A percentile compares a stretch with the other conserved stretches of the same genome.
Conservation (phyloP, 129 eudicot species). For the carrot (Daucus carota) region DNA sequence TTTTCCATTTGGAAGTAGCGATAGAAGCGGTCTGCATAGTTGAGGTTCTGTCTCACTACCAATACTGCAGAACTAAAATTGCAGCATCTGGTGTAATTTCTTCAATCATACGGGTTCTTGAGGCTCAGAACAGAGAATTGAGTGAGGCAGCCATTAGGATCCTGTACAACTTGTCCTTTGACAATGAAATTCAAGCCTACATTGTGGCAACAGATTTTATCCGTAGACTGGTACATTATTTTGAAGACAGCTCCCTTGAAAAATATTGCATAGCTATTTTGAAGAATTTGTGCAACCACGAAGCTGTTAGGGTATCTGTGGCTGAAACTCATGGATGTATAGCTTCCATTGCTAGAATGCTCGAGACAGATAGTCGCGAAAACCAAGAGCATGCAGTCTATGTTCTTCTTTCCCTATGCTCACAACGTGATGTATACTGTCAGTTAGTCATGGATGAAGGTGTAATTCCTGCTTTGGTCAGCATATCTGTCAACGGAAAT, state of each 20-base stretch:
- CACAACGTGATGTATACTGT: slow-evolving; percentile 61
- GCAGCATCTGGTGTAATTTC: slow-evolving; percentile 39
- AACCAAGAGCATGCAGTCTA: slow-evolving; percentile 71
- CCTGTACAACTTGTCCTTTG: slow-evolving; percentile 45
- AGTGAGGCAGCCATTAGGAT: slow-evolving; percentile 46
- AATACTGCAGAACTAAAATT: slow-evolving; percentile 24
- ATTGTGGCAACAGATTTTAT: slow-evolving; percentile 34
- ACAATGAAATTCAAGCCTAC: slow-evolving; percentile 23
- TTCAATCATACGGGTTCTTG: slow-evolving; percentile 44
- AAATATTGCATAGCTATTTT: slow-evolving; percentile 46
- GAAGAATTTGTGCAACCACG: slow-evolving; percentile 39
- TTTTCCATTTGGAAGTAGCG: slow-evolving; percentile 46
- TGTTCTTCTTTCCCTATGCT: slow-evolving; percentile 64
- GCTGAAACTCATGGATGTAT: slow-evolving; percentile 68
- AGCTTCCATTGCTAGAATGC: slow-evolving; percentile 44
- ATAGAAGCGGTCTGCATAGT: slow-evolving; percentile 60
- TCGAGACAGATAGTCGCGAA: slow-evolving; percentile 41
- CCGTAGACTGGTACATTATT: slow-evolving; percentile 50
- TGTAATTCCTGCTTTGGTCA: slow-evolving; percentile 47
- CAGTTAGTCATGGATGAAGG: slow-evolving; percentile 78
- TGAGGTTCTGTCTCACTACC: slow-evolving; percentile 42
- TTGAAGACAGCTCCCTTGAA: slow-evolving; percentile 40
- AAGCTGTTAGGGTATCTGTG: slow-evolving; percentile 28
- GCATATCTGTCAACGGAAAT: slow-evolving; percentile 52
- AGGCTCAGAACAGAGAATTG: slow-evolving; percentile 32